A percentile compares a stretch with the other conserved stretches of the same genome.
Conservation (phyloP, 1,284 basidiomycete genomes). For the Phellinidium pouzarii region DNA sequence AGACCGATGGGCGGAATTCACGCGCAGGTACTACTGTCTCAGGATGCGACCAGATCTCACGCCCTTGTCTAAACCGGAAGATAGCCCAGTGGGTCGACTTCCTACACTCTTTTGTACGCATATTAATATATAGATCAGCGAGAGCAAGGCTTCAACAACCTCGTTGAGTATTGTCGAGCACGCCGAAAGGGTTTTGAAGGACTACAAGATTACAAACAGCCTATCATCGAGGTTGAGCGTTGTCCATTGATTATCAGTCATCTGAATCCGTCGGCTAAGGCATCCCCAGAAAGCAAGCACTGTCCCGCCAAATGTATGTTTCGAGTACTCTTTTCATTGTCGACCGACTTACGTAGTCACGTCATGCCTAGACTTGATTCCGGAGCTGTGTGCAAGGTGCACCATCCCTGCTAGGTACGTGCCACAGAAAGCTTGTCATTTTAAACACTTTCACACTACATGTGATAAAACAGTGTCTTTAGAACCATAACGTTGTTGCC, state of each 20-base stretch:
- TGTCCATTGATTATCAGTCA: constrained; percentile 47
- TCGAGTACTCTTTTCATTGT: not conserved
- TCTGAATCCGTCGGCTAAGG: constrained; percentile 41
- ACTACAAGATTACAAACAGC: constrained; percentile 55
- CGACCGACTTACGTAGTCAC: constrained; percentile 6
- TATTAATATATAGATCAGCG: constrained; percentile 35
- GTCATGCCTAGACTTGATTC: constrained; percentile 56
- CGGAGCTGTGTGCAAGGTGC: constrained; percentile 66
- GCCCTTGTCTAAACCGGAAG: constrained; percentile 61
- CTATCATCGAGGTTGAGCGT: constrained; percentile 60
- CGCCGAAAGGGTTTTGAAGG: constrained; percentile 54
- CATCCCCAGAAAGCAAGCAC: constrained; percentile 30
- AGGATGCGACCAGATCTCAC: constrained; percentile 56
- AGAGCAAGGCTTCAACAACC: constrained; percentile 47
- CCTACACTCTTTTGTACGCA: not conserved
- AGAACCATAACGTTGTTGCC: constrained; percentile 63
- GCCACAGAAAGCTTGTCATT: not conserved
- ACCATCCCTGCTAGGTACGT: constrained; percentile 66
- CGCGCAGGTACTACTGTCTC: constrained; percentile 54
- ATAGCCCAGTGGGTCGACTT: constrained; percentile 43
- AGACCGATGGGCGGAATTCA: constrained; percentile 72
- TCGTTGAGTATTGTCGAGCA: constrained; percentile 59
- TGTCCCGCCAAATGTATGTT: constrained; percentile 47
- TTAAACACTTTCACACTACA: constrained; percentile 18
- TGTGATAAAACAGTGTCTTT: constrained; percentile 41